Base-by-base conservation (phyloP, 2,329 filamentous ascomycete genomes). In the Exserohilum rostratum region DNA sequence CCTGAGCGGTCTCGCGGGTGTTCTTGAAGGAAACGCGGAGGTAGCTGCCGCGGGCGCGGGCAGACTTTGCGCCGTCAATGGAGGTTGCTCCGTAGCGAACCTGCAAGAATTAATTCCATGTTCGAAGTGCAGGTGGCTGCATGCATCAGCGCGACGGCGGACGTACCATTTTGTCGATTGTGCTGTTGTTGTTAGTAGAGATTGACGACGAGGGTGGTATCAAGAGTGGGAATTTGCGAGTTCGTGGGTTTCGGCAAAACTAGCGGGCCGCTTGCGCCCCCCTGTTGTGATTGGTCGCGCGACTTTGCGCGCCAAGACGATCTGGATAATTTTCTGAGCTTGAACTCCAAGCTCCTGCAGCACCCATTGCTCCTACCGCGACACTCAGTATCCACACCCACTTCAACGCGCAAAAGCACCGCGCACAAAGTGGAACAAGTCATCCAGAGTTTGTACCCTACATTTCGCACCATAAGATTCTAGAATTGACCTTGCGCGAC, bases 21-120 rank as follows among this genome's bases (percentile, higher is more conserved):
- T 99, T 99, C 90, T 99, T 99, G 91, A 97, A 99, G 74, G 91
- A 96, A 75, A 98, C 93, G 80, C 95, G 92, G 76, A 99, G 90
- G 87, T 98, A 99, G 80, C 93, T 92, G 82, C 96, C 95, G 83
- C 95, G 93, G 79, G 93, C 90, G 85, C 93, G 91, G 82, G 95
- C 95, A 84, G 91, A 96, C 87, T 74, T 74, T 71, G 70, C 71
- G 68, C 72, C 72, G 61, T 73, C 69, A 64, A 74, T 72, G 58
- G 53, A 57, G 64, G 66, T 67, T 59, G 71, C 71, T 67, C 66
- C 72, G 72, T 74, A 74, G 65, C 72, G 72, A 67, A 74, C 72
- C 72, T 74, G 67, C 47, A 50, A 48, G 52, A 62, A 65, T 71
- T 70, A 71, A 64, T 60, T 53, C 57, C 57, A 53, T 58, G 35